Percentiles rank a stretch among this genome's conserved stretches.
These are phyloP conservation scores for Lophium mytilinum DNA, from an alignment of 495 filamentous ascomycete species.

Conservation along the genomic window DNA sequence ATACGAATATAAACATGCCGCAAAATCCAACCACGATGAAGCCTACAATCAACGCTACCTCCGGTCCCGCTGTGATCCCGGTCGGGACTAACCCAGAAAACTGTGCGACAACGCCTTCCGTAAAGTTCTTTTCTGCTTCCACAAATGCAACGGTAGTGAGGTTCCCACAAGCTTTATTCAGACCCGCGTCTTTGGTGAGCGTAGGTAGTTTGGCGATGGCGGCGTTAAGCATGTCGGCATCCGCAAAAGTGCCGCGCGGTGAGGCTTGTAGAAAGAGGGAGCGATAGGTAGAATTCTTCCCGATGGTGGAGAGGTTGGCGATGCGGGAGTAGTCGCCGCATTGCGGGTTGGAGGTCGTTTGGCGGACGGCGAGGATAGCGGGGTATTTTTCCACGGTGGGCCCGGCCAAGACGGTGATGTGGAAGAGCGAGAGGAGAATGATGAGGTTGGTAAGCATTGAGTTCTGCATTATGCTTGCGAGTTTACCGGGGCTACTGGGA, in stretches of 20 bases:
- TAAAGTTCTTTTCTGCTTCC: slow-evolving; percentile 32
- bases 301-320: slow-evolving; percentile 25
- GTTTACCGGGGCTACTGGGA: not conserved
- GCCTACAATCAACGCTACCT: slow-evolving; percentile 5
- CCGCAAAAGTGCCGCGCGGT: slow-evolving; percentile 25
- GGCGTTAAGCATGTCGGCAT: slow-evolving; percentile 27
- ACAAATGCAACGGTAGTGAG: slow-evolving; percentile 26
- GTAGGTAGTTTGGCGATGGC: slow-evolving; percentile 24
- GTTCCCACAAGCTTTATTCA: slow-evolving; percentile 35
- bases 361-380: slow-evolving; percentile 5
- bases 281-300: slow-evolving; percentile 32
- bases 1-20: slow-evolving; percentile 7
- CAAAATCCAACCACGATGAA: slow-evolving; percentile 1
- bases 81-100: slow-evolving; percentile 1
- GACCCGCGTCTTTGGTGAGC: slow-evolving; percentile 26
- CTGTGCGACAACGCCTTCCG: slow-evolving; percentile 23
- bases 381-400: slow-evolving; percentile 1
- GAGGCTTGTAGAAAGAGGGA: slow-evolving; percentile 30
- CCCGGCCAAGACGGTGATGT: not conserved
- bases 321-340: slow-evolving; percentile 29
- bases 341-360: not conserved
- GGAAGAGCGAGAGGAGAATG: slow-evolving; percentile 9
- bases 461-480: slow-evolving; percentile 4
- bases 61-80: slow-evolving; percentile 4
- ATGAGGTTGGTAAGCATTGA: slow-evolving; percentile 16